These are phyloP conservation scores for Phytophthora crassamura DNA, from an alignment of 352 stramenopile genomes.

Conservation along the genomic window DNA sequence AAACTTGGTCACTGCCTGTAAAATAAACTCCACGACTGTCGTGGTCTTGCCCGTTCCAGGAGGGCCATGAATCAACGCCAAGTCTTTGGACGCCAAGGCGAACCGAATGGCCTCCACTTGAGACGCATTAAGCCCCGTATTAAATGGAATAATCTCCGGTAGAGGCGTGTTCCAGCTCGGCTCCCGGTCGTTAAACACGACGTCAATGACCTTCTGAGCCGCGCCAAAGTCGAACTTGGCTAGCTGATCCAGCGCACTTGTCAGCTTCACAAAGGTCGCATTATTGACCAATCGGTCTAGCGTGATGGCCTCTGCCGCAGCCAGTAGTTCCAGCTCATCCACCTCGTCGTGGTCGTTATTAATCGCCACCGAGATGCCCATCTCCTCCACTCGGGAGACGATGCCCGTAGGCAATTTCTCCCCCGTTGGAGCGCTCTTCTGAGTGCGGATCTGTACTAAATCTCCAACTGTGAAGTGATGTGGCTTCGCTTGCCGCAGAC, in stretches of 20 bases:
- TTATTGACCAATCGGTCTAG: constrained; percentile 90
- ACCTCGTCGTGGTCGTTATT: constrained; percentile 58
- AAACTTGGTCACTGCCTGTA: constrained; percentile 89
- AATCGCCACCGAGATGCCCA: constrained; percentile 63
- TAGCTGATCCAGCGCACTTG: constrained; percentile 66
- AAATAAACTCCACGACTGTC: constrained; percentile 97
- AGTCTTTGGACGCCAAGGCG: constrained; percentile 84
- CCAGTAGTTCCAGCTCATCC: constrained; percentile 55
- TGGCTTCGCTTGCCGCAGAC: constrained; percentile 57
- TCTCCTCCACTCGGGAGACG: constrained; percentile 69
- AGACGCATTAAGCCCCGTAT: constrained; percentile 68
- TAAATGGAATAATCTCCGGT: constrained; percentile 56
- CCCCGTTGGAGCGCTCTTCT: constrained; percentile 19
- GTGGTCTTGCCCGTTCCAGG: constrained; percentile 97
- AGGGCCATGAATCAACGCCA: constrained; percentile 93
- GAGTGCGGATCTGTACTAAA: constrained; percentile 79
- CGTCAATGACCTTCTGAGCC: constrained; percentile 67
- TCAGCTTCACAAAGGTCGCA: constrained; percentile 83
- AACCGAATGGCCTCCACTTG: constrained; percentile 82
- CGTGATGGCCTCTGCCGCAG: constrained; percentile 42
- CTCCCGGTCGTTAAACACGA: constrained; percentile 63
- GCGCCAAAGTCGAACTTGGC: constrained; percentile 66
- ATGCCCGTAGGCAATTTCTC: constrained; percentile 58
- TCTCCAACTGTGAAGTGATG: constrained; percentile 89
- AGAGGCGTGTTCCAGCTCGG: constrained; percentile 63